Base-by-base conservation (phyloP, 2,329 filamentous ascomycete species). In the Trichoderma sp. region DNA sequence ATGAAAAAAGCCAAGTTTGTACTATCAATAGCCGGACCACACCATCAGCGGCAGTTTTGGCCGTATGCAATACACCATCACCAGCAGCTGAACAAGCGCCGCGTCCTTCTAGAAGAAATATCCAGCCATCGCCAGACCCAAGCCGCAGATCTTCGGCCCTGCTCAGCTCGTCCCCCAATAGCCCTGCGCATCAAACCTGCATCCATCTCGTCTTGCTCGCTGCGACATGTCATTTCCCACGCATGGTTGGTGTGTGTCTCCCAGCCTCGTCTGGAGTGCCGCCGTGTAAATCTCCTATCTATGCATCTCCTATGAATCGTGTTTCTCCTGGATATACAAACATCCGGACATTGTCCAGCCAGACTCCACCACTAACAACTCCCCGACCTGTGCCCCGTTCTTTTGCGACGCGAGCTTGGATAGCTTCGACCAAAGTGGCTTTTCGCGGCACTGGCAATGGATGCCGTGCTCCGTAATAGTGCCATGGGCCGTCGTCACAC, bases 11-110 rank as follows among this genome's bases (percentile, higher is more conserved):
- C 39, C 54, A 66, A 59, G 56, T 34, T 14, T 14, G 32, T 34
- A 14, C 32, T 34, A 59, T n/a, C 63, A 66, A 39, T 30, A 66
- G 64, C 64, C 54, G 39, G 64, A 26, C 64, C 54, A 59, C 64
- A 51, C 64, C 64, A 37, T 51, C 52, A 10, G 46, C 18, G 39
- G 39, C 49, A 30, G 28, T 55, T 54, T 34, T 43, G 6, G 6
- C 46, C 54, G 24, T 51, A 37, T 66, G 64, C 64, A 59, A 59
- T 51, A 46, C 64, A 66, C 64, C 64, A 46, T 59, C 52, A 30
- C 1, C 28, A 5, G 28, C 51, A 51, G 39, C 39, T 13, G 14
- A 14, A 37, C 51, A 14, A 37, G 51, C 64, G 54, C 54, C 64
- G 46, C 54, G 39, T 56, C 49, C 30, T 66, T 43, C 60, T 64